Conservation (phyloP, 441 rosid species). For the Pelargonium myrrhifolium region DNA sequence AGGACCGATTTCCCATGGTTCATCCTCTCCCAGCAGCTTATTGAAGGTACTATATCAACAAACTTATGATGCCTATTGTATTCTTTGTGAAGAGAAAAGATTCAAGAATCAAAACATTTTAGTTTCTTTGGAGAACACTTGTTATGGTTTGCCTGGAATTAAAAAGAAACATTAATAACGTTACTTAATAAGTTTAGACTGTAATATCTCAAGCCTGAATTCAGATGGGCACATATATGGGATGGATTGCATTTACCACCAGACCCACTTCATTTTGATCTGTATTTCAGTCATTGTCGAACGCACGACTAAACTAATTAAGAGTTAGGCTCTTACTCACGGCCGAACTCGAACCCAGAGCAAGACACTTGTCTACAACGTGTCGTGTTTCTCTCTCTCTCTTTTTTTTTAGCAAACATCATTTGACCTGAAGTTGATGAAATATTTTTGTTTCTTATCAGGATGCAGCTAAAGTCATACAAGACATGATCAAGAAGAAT, state of each 20-base stretch:
- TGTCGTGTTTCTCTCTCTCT: background rate
- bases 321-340: background rate
- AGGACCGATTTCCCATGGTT: conserved; percentile 63
- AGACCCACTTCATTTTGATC: background rate
- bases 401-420: background rate
- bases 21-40: conserved; percentile 57
- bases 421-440: background rate
- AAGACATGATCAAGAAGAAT: conserved; percentile 63
- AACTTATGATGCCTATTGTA: no score
- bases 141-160: background rate
- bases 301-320: no score
- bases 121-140: background rate
- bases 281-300: no score
- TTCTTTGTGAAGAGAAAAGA: background rate
- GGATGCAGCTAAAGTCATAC: conserved; percentile 69
- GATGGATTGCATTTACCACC: background rate
- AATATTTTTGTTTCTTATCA: conserved; percentile 20
- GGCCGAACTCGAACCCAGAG: background rate
- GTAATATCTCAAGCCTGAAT: background rate
- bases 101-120: background rate
- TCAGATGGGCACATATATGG: no score
- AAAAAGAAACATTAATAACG: background rate
- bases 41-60: conserved; percentile 40
- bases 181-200: background rate
- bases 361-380: background rate